Evolutionary conservation across 2,329 filamentous ascomycete genomes (phyloP), one percentile per base, ranked within the genome.

Genomic region (Truncatella angustata): DNA sequence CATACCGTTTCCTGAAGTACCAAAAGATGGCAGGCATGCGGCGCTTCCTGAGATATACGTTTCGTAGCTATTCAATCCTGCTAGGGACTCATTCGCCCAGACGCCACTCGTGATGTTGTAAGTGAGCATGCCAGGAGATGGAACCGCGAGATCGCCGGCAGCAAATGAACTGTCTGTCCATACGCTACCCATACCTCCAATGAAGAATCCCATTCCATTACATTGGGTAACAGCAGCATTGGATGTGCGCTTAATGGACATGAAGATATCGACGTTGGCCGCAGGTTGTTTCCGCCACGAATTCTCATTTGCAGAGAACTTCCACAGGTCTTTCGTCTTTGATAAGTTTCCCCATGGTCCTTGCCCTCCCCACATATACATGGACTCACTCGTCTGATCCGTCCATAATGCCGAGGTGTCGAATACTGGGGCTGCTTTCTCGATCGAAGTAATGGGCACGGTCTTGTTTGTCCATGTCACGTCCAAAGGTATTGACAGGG

Each of bases 51-150:
- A 5, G 4, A 53, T 40, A n/a, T 44, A 20, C 32, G 30, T 53
- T 11, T 47, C 51, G 40, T 30, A 44, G 14, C 12, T 14, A 39
- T 53, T 53, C 20, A 53, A 11, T 14, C 37, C 46, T 12, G 24
- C 32, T 20, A 39, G 44, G n/a, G 51, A 53, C 21, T 46, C 30
- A 40, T 53, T 53, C 21, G 46, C 51, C 51, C 51, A 53, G 18
- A 36, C 36, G 21, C 51, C 37, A 36, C 30, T 32, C 10, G 30
- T 47, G 21, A 53, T 36, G 21, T 53, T 40, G 39, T 53, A 53
- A 12, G 46, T 50, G 11, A 53, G 46, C 46, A 53, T 39, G 35
- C 51, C 51, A 9, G 51, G 46, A 14, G 24, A 37, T 4, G 51
- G 47, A 14, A 46, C 24, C 28, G 20, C 5, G 3, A 49, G 28